These are phyloP conservation scores for Naegleria lovaniensis DNA, from an alignment of 208 protist genomes.

Conservation along the genomic window DNA sequence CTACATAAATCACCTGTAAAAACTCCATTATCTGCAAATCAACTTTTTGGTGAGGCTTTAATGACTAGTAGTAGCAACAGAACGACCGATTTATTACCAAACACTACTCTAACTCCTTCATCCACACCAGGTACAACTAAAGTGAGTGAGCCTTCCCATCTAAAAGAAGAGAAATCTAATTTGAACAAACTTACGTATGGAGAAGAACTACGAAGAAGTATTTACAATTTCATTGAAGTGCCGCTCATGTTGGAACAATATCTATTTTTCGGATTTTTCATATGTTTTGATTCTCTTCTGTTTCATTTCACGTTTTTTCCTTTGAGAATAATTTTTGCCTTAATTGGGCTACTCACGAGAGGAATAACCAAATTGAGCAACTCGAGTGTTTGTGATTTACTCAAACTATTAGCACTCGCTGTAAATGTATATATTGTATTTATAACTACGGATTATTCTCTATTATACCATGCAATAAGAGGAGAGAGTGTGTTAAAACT, in stretches of 20 bases:
- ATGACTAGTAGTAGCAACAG: neutral
- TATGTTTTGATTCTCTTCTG: constrained; percentile 54
- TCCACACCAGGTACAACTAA: neutral
- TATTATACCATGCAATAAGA: constrained; percentile 70
- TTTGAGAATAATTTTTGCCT: constrained; percentile 37
- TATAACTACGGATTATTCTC: constrained; percentile 44
- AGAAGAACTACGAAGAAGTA: neutral
- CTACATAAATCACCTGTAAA: too few species aligned
- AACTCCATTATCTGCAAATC: neutral
- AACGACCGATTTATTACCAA: neutral
- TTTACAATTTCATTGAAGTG: neutral
- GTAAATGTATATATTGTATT: neutral
- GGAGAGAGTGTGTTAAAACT: constrained; percentile 82
- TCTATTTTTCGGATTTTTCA: constrained; percentile 45
- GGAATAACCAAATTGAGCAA: neutral
- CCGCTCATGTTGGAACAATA: constrained; percentile 1
- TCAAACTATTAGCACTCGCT: neutral
- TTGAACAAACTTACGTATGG: too few species aligned
- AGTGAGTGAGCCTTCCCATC: too few species aligned
- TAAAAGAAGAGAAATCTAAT: neutral
- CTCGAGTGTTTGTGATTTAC: neutral
- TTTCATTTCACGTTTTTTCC: constrained; percentile 54
- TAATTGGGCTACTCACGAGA: constrained; percentile 29
- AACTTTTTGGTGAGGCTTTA: neutral
- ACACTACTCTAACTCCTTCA: neutral